Evolutionary conservation across 257 asterid species (phyloP).

Genomic region (Mitragyna speciosa): DNA sequence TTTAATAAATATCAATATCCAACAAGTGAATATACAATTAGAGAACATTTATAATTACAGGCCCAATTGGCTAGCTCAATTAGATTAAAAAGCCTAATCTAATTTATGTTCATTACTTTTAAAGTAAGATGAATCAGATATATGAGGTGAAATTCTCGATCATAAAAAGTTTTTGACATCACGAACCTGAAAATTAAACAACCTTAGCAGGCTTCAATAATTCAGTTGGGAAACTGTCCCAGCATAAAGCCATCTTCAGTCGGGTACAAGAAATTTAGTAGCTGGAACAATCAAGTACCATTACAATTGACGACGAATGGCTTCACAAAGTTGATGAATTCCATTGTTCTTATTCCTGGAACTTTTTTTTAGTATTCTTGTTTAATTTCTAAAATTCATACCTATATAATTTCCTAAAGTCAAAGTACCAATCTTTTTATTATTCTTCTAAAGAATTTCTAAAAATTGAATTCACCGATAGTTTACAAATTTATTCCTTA

Average conservation of each 20-base stretch:
- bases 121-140: neutral
- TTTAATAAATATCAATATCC: neutral
- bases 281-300: constrained; percentile 30
- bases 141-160: neutral
- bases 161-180: neutral
- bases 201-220: neutral
- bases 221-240: neutral
- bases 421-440: too few species aligned
- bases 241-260: neutral
- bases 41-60: neutral
- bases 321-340: constrained; percentile 54
- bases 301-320: constrained; percentile 77
- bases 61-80: neutral
- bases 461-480: too few species aligned
- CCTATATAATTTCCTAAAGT: too few species aligned
- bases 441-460: too few species aligned
- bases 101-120: neutral
- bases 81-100: neutral
- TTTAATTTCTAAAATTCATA: too few species aligned
- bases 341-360: constrained; percentile 56
- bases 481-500: too few species aligned
- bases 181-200: neutral
- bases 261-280: neutral
- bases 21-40: neutral
- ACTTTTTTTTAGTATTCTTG: too few species aligned